These are phyloP conservation scores for Fagopyrum tataricum DNA, from an alignment of 148 eudicot genomes.

Conservation along the genomic window DNA sequence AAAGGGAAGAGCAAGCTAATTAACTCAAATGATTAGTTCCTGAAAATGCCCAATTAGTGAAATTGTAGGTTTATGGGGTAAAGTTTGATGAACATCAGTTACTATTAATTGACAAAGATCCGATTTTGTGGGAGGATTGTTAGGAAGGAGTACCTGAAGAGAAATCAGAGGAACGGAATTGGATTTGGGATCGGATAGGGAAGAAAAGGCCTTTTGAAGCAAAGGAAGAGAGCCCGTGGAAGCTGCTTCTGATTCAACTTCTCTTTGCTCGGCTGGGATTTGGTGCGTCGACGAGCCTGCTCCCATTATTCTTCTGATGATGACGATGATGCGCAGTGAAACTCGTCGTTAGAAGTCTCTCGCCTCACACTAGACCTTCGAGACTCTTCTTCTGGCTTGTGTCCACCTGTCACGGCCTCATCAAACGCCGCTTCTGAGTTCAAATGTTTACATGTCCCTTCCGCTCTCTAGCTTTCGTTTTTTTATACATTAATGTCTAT, in stretches of 20 bases:
- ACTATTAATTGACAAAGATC: background rate
- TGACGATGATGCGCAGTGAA: background rate
- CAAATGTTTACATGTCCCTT: too few relatives aligned
- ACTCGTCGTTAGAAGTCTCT: background rate
- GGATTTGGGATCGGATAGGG: slow-evolving; percentile 41
- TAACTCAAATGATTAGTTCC: too few relatives aligned
- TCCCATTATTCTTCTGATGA: slow-evolving; percentile 38
- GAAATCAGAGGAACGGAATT: slow-evolving; percentile 43
- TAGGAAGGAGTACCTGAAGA: slow-evolving; percentile 44
- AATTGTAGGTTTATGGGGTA: background rate
- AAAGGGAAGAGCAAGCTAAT: too few relatives aligned
- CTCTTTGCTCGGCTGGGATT: slow-evolving; percentile 43
- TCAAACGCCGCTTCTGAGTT: too few relatives aligned
- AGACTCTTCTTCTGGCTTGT: too few relatives aligned
- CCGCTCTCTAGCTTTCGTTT: too few relatives aligned
- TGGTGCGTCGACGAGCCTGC: slow-evolving; percentile 43
- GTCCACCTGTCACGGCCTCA: too few relatives aligned
- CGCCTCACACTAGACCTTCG: too few relatives aligned
- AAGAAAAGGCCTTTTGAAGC: slow-evolving; percentile 55
- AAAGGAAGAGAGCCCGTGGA: slow-evolving; percentile 61
- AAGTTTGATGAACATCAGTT: background rate
- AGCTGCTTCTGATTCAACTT: slow-evolving; percentile 61
- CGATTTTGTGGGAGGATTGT: background rate
- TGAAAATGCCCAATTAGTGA: background rate
- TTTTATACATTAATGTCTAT: too few relatives aligned